These are phyloP conservation scores for Ambrosiella cleistominuta DNA, from an alignment of 2,329 filamentous ascomycete species.

Conservation along the genomic window DNA sequence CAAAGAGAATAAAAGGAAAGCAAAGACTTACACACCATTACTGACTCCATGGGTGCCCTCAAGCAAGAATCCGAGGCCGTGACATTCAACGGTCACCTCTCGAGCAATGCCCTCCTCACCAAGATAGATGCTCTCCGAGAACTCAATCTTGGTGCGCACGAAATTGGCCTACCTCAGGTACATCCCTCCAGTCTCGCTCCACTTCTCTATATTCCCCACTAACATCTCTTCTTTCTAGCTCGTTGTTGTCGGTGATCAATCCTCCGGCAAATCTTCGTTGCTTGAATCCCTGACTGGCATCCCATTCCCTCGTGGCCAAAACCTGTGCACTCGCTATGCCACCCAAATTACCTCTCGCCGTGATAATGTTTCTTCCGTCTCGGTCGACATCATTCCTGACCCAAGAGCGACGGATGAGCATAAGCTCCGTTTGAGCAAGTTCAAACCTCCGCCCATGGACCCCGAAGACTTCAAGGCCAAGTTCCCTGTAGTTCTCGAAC, in stretches of 20 bases:
- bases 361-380: conserved; percentile 16
- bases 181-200: not conserved
- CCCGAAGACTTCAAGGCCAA: conserved; percentile 17
- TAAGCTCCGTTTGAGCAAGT: not conserved
- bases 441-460: not conserved
- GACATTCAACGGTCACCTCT: not conserved
- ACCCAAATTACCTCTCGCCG: conserved; percentile 16
- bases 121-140: not conserved
- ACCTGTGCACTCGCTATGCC: conserved; percentile 16
- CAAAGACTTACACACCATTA: too few species aligned
- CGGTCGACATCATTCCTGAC: conserved; percentile 26
- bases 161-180: conserved; percentile 36
- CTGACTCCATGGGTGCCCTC: too few species aligned
- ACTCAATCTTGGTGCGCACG: conserved; percentile 15
- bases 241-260: conserved; percentile 17
- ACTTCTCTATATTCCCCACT: not conserved
- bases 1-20: too few species aligned
- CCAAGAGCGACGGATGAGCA: conserved; percentile 13
- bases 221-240: conserved; percentile 14
- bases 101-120: not conserved
- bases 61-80: too few species aligned
- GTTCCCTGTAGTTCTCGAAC: conserved; percentile 23
- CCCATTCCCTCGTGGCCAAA: conserved; percentile 16
- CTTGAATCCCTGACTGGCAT: conserved; percentile 16
- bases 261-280: conserved; percentile 17